phyloP scores from a whole-genome alignment of 2,329 filamentous ascomycete species.

The Lecanicillium sp. region DNA sequence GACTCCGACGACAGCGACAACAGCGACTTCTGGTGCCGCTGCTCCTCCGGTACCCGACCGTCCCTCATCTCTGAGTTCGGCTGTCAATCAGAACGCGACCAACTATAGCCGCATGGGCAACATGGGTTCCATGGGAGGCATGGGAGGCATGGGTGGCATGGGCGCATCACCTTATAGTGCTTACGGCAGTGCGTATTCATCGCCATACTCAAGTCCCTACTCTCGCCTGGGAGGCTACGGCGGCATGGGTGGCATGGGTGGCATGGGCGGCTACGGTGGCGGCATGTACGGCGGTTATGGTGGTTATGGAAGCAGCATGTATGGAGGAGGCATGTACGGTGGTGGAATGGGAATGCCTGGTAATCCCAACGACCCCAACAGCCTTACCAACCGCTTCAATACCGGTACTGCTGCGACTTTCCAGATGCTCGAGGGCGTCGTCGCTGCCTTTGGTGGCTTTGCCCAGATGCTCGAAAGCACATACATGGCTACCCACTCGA shows the following conservation, averaged over 20 bases:
- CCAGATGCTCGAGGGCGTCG: constrained; percentile 95
- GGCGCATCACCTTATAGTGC: constrained; percentile 34
- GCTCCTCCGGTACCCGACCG: constrained; percentile 71
- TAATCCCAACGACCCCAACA: constrained; percentile 77
- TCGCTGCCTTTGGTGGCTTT: constrained; percentile 93
- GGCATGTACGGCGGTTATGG: constrained; percentile 36
- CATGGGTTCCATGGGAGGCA: constrained; percentile 31
- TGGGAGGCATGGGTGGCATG: constrained; percentile 41
- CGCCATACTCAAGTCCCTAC: constrained; percentile 16
- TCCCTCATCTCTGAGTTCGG: constrained; percentile 66
- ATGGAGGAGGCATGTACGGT: constrained; percentile 32
- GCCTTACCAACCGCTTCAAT: constrained; percentile 88
- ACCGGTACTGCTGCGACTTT: constrained; percentile 95
- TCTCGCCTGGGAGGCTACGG: constrained; percentile 33
- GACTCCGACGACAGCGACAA: constrained; percentile 24
- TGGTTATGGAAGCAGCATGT: constrained; percentile 26
- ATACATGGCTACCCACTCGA: constrained; percentile 98
- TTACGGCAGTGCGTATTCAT: constrained; percentile 25
- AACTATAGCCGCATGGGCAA: constrained; percentile 56
- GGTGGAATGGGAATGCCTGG: constrained; percentile 24
- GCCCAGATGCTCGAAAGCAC: constrained; percentile 99
- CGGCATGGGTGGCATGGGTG: constrained; percentile 27
- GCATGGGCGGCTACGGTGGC: constrained; percentile 34
- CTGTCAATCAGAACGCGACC: constrained; percentile 82
- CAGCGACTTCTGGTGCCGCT: constrained; percentile 33